These are phyloP conservation scores for Fraxinus dipetala DNA, from an alignment of 305 asterid genomes.

Conservation along the genomic window DNA sequence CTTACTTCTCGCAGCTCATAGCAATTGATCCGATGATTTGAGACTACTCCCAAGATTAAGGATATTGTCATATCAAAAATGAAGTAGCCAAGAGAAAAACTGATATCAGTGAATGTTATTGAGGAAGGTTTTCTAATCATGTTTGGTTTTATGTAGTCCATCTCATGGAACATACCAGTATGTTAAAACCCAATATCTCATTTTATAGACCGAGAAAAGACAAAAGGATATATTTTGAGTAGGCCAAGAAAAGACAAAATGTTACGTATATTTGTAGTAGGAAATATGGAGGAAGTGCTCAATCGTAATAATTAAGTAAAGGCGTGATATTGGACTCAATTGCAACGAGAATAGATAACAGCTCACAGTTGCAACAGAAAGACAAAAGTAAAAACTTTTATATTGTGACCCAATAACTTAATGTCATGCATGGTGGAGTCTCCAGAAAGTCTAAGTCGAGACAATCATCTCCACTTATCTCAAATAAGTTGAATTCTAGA, in stretches of 20 bases:
- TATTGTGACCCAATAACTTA: not conserved
- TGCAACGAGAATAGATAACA: not conserved
- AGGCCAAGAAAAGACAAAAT: not conserved
- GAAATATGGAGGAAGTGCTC: not conserved
- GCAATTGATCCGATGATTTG: too few species aligned
- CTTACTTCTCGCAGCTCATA: too few species aligned
- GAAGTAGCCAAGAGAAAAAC: not conserved
- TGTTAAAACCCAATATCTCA: not conserved
- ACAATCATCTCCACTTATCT: not conserved
- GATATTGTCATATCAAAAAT: too few species aligned
- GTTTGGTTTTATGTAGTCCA: not conserved
- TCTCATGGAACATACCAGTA: not conserved
- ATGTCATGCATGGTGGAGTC: not conserved
- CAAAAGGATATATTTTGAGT: not conserved
- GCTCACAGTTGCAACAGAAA: not conserved
- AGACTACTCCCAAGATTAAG: too few species aligned
- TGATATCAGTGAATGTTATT: not conserved
- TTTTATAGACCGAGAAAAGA: not conserved
- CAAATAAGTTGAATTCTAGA: not conserved
- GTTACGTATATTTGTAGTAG: not conserved
- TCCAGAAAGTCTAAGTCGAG: not conserved
- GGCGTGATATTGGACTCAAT: not conserved
- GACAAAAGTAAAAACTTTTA: not conserved
- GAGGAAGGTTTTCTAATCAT: not conserved
- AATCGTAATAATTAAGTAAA: not conserved